A percentile compares a stretch with the other conserved stretches of the same genome.
Evolutionary conservation across 2,329 filamentous ascomycete genomes (phyloP).

Genomic region (Claviceps pazoutovae): DNA sequence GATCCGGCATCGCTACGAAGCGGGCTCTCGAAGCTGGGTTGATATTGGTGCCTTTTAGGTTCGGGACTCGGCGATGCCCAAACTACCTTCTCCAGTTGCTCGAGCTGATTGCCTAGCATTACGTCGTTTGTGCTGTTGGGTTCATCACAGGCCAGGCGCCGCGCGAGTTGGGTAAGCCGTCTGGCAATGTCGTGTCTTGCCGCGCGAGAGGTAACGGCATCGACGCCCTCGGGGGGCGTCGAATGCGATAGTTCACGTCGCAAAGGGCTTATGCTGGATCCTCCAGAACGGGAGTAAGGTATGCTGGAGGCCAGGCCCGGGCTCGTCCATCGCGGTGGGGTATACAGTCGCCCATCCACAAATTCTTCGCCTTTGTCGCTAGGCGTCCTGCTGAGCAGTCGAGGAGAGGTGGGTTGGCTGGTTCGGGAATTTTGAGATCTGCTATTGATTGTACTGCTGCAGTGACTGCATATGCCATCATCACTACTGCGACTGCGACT

Average conservation of each 20-base stretch:
- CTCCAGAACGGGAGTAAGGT: slow-evolving; percentile 15
- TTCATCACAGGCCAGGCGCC: slow-evolving; percentile 21
- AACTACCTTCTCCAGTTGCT: slow-evolving; percentile 22
- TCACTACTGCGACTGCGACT: slow-evolving; percentile 8
- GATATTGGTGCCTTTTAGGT: slow-evolving; percentile 8
- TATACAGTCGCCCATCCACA: slow-evolving; percentile 3
- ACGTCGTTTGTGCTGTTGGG: slow-evolving; percentile 22
- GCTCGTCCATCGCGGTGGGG: slow-evolving; percentile 19
- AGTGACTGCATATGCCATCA: slow-evolving; percentile 6
- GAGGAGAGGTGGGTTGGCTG: slow-evolving; percentile 2
- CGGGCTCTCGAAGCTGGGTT: slow-evolving; percentile 14
- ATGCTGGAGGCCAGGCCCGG: slow-evolving; percentile 22
- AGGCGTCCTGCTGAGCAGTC: slow-evolving; percentile 1
- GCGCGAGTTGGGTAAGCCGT: slow-evolving; percentile 24
- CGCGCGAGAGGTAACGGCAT: slow-evolving; percentile 11
- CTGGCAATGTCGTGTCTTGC: slow-evolving; percentile 31
- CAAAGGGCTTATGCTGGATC: slow-evolving; percentile 16
- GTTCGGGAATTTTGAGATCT: slow-evolving; percentile 2
- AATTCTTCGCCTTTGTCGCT: slow-evolving; percentile 4
- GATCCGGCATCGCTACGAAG: slow-evolving; percentile 15
- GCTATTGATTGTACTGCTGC: slow-evolving; percentile 8
- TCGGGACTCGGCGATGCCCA: slow-evolving; percentile 8
- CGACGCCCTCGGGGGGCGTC: slow-evolving; percentile 4
- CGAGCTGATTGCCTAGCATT: slow-evolving; percentile 22
- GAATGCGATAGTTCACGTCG: slow-evolving; percentile 13